These are phyloP conservation scores for Fusarium sp. DNA, from an alignment of 2,329 filamentous ascomycete genomes.

Conservation along the genomic window DNA sequence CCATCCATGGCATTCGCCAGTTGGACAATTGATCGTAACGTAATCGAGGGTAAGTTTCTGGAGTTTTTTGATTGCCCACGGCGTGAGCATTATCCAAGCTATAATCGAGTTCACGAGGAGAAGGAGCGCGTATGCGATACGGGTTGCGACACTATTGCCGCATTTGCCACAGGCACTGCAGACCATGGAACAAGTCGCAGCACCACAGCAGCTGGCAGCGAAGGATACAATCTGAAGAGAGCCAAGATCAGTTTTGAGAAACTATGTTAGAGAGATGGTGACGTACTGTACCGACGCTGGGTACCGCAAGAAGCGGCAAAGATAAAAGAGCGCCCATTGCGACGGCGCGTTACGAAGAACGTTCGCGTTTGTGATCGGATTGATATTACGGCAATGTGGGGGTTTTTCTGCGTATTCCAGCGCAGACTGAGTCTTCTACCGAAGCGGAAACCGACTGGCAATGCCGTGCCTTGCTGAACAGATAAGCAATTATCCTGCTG, in stretches of 20 bases:
- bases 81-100: constrained; percentile 99
- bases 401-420: not conserved
- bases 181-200: constrained; percentile 94
- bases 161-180: constrained; percentile 97
- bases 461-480: constrained; percentile 6
- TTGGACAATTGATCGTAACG: constrained; percentile 92
- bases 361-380: not conserved
- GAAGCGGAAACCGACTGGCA: not conserved
- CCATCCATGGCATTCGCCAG: constrained; percentile 93
- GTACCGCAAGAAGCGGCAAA: constrained; percentile 87
- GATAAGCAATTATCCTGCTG: not conserved
- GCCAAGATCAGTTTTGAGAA: constrained; percentile 13
- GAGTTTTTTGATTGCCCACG: constrained; percentile 97
- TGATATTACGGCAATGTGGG: not conserved
- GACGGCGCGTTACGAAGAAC: constrained; percentile 17
- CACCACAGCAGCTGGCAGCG: constrained; percentile 92
- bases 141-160: constrained; percentile 95
- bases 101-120: constrained; percentile 96
- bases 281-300: constrained; percentile 86
- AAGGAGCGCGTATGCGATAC: constrained; percentile 95
- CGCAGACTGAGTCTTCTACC: not conserved
- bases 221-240: constrained; percentile 75
- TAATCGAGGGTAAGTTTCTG: constrained; percentile 94
- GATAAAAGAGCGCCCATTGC: constrained; percentile 92
- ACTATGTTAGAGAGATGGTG: not conserved